These are phyloP conservation scores for Fragaria iinumae DNA, from an alignment of 306 rosid species.

Conservation along the genomic window DNA sequence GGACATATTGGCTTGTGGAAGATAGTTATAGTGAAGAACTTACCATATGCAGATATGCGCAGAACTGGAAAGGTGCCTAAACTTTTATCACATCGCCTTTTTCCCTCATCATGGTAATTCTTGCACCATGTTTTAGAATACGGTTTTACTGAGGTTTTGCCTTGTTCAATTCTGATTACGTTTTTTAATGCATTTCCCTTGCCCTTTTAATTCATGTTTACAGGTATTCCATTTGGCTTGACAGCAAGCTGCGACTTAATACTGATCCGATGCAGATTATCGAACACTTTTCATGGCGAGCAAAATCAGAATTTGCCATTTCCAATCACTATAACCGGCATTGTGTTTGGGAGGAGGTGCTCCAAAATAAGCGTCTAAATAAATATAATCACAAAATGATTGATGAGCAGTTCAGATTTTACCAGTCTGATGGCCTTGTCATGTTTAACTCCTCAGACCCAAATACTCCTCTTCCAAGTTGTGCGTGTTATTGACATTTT, in stretches of 20 bases:
- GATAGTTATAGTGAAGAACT: slow-evolving; percentile 61
- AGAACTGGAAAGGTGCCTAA: slow-evolving; percentile 98
- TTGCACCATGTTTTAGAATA: slow-evolving; percentile 23
- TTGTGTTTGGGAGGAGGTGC: slow-evolving; percentile 93
- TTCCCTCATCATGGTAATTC: slow-evolving; percentile 77
- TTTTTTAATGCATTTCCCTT: slow-evolving; percentile 4
- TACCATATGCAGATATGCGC: slow-evolving; percentile 86
- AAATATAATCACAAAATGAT: slow-evolving; percentile 80
- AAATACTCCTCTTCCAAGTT: slow-evolving; percentile 69
- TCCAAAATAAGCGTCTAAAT: slow-evolving; percentile 86
- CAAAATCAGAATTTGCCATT: slow-evolving; percentile 83
- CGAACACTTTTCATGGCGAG: slow-evolving; percentile 83
- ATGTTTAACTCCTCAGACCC: slow-evolving; percentile 63
- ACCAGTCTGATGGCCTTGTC: slow-evolving; percentile 81
- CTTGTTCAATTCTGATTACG: slow-evolving; percentile 10
- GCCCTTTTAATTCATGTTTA: slow-evolving; percentile 26
- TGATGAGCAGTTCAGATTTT: slow-evolving; percentile 71
- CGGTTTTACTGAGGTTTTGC: slow-evolving; percentile 17
- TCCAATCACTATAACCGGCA: slow-evolving; percentile 94
- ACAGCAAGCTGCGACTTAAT: slow-evolving; percentile 91
- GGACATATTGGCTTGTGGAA: slow-evolving; percentile 85
- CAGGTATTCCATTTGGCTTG: slow-evolving; percentile 97
- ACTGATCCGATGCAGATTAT: slow-evolving; percentile 81
- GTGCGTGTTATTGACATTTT: slow-evolving; percentile 48
- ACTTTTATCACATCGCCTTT: slow-evolving; percentile 86